A percentile compares a stretch with the other conserved stretches of the same genome.
These are phyloP conservation scores for Phaeotremella fagi DNA, from an alignment of 768 basidiomycete species.

Conservation along the genomic window DNA sequence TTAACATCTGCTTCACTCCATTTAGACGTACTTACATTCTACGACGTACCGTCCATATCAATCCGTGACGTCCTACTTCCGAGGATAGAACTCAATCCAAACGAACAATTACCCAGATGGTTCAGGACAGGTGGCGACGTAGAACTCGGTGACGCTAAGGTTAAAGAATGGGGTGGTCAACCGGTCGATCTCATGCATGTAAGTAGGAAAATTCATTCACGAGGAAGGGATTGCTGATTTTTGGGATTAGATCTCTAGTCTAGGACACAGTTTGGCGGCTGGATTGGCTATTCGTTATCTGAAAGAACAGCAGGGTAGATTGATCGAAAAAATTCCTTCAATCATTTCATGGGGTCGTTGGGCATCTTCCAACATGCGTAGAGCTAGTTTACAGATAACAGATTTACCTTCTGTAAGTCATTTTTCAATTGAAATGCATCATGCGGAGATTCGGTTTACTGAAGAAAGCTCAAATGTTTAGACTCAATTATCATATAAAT, in stretches of 20 bases:
- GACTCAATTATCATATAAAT: conserved; percentile 24
- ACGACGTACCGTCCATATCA: conserved; percentile 35
- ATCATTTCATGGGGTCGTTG: conserved; percentile 9
- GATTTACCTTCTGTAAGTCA: conserved; percentile 26
- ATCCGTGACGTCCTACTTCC: conserved; percentile 35
- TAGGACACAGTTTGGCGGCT: conserved; percentile 34
- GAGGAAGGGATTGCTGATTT: background rate
- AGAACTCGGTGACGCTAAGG: conserved; percentile 24
- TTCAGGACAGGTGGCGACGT: conserved; percentile 31
- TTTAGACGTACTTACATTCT: conserved; percentile 34
- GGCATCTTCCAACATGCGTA: conserved; percentile 8
- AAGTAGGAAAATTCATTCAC: conserved; percentile 11
- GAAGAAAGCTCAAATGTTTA: background rate
- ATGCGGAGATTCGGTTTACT: background rate
- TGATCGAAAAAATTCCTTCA: conserved; percentile 2
- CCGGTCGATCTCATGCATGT: conserved; percentile 43
- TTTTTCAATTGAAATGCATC: background rate
- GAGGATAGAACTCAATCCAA: conserved; percentile 24
- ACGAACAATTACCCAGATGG: conserved; percentile 32
- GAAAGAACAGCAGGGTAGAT: conserved; percentile 16
- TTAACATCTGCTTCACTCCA: conserved; percentile 37
- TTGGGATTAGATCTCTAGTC: conserved; percentile 34
- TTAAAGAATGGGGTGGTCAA: conserved; percentile 24
- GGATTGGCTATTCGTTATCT: conserved; percentile 30
- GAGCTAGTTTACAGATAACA: conserved; percentile 9